Conservation (phyloP, 2,329 filamentous ascomycete genomes). For the Corniculantispora saksenae region DNA sequence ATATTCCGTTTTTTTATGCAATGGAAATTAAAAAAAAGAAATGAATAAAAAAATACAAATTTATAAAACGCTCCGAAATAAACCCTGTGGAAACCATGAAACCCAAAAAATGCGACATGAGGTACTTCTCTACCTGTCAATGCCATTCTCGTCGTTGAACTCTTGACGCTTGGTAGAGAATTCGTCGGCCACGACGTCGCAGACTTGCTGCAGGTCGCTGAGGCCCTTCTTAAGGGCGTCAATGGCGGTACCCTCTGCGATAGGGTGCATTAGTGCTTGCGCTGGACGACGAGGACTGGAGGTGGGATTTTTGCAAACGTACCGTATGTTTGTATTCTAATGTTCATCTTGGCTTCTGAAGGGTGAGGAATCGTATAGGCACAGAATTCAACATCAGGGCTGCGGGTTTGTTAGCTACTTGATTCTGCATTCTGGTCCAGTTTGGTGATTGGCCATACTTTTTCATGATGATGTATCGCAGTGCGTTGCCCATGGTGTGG, state of each 20-base stretch:
- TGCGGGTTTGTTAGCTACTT: background rate
- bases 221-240: constrained; percentile 90
- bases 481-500: constrained; percentile 90
- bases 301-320: constrained; percentile 32
- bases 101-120: background rate
- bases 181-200: constrained; percentile 90
- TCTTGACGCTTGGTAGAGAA: constrained; percentile 63
- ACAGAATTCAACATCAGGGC: constrained; percentile 95
- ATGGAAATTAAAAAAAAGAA: constrained; percentile 1
- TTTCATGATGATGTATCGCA: constrained; percentile 97
- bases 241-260: constrained; percentile 72
- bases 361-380: constrained; percentile 98
- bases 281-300: background rate
- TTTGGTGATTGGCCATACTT: constrained; percentile 64
- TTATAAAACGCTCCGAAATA: constrained; percentile 8
- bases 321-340: constrained; percentile 97
- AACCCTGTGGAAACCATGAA: background rate
- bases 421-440: background rate
- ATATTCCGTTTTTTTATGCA: background rate
- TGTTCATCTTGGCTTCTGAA: constrained; percentile 93
- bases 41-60: constrained; percentile 1
- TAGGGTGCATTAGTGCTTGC: constrained; percentile 25
- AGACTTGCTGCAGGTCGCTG: constrained; percentile 83
- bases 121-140: constrained; percentile 28
- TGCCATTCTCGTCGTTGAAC: constrained; percentile 37